A percentile compares a stretch with the other conserved stretches of the same genome.
Conservation (phyloP, 148 eudicot species). For the Polygonum maritimum region DNA sequence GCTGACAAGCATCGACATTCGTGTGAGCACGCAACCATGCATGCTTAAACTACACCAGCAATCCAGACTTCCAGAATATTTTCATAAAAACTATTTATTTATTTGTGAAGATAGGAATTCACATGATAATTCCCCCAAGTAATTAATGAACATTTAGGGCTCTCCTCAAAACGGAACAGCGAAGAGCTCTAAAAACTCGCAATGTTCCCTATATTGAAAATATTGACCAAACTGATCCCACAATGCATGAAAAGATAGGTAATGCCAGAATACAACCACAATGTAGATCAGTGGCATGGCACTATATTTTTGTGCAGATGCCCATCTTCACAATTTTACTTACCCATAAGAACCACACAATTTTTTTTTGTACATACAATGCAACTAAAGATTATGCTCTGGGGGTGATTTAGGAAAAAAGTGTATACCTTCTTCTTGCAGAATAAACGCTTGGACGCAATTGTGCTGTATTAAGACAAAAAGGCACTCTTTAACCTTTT, state of each 20-base stretch:
- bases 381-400: background rate
- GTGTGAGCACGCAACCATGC: background rate
- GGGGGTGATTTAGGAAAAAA: background rate
- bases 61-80: background rate
- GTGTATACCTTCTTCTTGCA: conserved; percentile 49
- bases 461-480: conserved; percentile 77
- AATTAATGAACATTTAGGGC: background rate
- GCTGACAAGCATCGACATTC: background rate
- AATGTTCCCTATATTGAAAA: background rate
- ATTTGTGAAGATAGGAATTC: background rate
- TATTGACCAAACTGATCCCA: background rate
- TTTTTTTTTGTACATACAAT: background rate
- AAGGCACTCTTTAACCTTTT: conserved; percentile 44
- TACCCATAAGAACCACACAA: background rate
- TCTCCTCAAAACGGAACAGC: background rate
- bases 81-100: background rate
- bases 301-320: background rate
- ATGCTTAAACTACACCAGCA: background rate
- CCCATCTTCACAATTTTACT: background rate
- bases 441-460: conserved; percentile 77
- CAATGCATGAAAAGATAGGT: background rate
- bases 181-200: background rate
- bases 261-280: background rate
- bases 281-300: background rate
- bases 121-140: background rate